Percentiles rank a stretch among this genome's conserved stretches.
phyloP scores from a whole-genome alignment of 2,329 filamentous ascomycete species.

The Alternaria dauci region DNA sequence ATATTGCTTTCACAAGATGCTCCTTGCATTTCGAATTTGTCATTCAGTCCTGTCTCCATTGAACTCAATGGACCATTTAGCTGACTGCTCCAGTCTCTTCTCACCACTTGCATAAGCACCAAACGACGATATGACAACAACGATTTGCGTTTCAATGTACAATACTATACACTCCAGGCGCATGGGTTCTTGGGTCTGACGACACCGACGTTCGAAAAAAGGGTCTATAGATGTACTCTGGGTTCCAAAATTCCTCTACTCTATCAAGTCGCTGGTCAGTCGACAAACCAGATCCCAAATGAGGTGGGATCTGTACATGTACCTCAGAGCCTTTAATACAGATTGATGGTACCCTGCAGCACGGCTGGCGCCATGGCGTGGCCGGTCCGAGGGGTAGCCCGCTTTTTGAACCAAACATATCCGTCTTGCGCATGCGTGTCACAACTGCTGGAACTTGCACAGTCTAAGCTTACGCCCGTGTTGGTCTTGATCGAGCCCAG shows the following conservation, averaged over 20 bases:
- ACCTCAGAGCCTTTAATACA: slow-evolving; percentile 24
- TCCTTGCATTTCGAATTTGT: neutral
- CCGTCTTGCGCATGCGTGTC: slow-evolving; percentile 26
- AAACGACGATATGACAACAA: slow-evolving; percentile 20
- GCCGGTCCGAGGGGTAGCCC: slow-evolving; percentile 7
- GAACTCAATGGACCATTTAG: neutral
- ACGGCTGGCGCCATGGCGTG: slow-evolving; percentile 24
- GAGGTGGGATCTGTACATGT: slow-evolving; percentile 28
- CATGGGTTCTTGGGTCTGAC: slow-evolving; percentile 30
- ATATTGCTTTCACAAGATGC: neutral
- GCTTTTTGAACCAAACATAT: slow-evolving; percentile 15
- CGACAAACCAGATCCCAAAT: slow-evolving; percentile 20
- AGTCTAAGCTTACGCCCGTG: slow-evolving; percentile 5
- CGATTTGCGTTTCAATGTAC: slow-evolving; percentile 37
- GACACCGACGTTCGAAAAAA: slow-evolving; percentile 18
- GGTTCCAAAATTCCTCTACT: slow-evolving; percentile 26
- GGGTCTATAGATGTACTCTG: neutral
- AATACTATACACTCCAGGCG: slow-evolving; percentile 41
- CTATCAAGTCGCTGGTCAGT: slow-evolving; percentile 25
- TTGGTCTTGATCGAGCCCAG: slow-evolving; percentile 2
- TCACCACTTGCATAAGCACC: slow-evolving; percentile 48
- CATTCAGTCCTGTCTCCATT: neutral
- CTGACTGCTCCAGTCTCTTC: slow-evolving; percentile 47
- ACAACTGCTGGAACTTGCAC: slow-evolving; percentile 19
- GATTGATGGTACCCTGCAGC: slow-evolving; percentile 17